Percentiles rank a stretch among this genome's conserved stretches.
These are phyloP conservation scores for Phytophthora pseudosyringae DNA, from an alignment of 352 stramenopile species.

Conservation along the genomic window DNA sequence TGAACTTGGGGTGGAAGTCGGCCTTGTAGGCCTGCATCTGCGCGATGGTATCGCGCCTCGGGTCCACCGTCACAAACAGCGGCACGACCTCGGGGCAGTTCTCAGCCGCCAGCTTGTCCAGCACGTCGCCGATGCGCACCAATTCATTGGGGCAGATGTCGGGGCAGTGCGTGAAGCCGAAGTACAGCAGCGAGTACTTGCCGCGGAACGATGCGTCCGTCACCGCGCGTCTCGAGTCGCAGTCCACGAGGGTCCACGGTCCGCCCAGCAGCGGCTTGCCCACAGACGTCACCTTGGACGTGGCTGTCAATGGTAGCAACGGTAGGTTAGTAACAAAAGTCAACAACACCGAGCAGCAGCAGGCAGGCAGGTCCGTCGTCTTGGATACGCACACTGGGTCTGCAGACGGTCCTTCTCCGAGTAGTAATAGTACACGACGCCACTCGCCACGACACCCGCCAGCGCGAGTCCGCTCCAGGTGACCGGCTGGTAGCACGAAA, in stretches of 20 bases:
- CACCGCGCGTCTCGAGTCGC: slow-evolving; percentile 79
- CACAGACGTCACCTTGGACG: slow-evolving; percentile 87
- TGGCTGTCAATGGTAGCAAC: slow-evolving; percentile 47
- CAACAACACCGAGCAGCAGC: not conserved
- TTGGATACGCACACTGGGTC: slow-evolving; percentile 66
- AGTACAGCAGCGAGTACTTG: slow-evolving; percentile 98
- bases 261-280: slow-evolving; percentile 93
- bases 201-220: slow-evolving; percentile 93
- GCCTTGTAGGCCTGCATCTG: slow-evolving; percentile 97
- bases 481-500: slow-evolving; percentile 59
- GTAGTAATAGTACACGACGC: slow-evolving; percentile 90
- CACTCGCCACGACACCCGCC: slow-evolving; percentile 68
- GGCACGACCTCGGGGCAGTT: slow-evolving; percentile 78
- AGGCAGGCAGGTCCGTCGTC: not conserved
- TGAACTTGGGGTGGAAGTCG: slow-evolving; percentile 87
- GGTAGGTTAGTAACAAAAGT: not conserved
- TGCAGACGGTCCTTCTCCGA: slow-evolving; percentile 89
- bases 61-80: slow-evolving; percentile 99
- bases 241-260: slow-evolving; percentile 94
- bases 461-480: slow-evolving; percentile 87
- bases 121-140: slow-evolving; percentile 96
- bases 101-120: slow-evolving; percentile 90
- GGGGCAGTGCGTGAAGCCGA: slow-evolving; percentile 99
- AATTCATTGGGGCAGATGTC: slow-evolving; percentile 99
- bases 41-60: slow-evolving; percentile 95